Evolutionary conservation across 495 filamentous ascomycete species (phyloP).

Genomic region (Clavariopsis aquatica): DNA sequence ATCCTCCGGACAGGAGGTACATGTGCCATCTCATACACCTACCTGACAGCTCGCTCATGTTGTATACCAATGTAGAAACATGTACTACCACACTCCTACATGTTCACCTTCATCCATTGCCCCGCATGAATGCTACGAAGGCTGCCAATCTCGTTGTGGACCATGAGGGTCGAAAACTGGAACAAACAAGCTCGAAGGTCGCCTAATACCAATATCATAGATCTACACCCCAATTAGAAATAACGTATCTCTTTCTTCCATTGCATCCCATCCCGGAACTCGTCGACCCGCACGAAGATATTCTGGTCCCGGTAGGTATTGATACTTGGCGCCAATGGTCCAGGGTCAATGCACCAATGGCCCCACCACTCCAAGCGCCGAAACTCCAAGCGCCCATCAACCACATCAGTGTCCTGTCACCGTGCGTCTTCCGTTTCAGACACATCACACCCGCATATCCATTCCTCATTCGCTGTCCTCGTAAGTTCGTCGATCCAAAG

Average conservation of each 20-base stretch:
- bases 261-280: neutral
- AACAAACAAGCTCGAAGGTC: too few relatives aligned
- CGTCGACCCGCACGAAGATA: neutral
- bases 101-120: neutral
- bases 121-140: neutral
- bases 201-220: too few relatives aligned
- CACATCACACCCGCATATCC: neutral
- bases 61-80: neutral
- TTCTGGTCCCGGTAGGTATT: neutral
- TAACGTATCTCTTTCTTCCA: too few relatives aligned
- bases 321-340: neutral
- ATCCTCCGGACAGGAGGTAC: neutral
- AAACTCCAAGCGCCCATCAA: constrained; percentile 31
- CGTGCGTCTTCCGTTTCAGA: constrained; percentile 27
- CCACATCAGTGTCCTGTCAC: constrained; percentile 1
- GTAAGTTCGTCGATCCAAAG: neutral
- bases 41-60: too few relatives aligned
- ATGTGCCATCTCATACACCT: neutral
- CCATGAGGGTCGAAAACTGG: neutral
- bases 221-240: too few relatives aligned
- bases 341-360: constrained; percentile 25
- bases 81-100: neutral
- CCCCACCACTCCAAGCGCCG: constrained; percentile 26
- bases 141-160: neutral
- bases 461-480: constrained; percentile 7